These are phyloP conservation scores for Penicillium freii DNA, from an alignment of 2,329 filamentous ascomycete species.

Conservation along the genomic window DNA sequence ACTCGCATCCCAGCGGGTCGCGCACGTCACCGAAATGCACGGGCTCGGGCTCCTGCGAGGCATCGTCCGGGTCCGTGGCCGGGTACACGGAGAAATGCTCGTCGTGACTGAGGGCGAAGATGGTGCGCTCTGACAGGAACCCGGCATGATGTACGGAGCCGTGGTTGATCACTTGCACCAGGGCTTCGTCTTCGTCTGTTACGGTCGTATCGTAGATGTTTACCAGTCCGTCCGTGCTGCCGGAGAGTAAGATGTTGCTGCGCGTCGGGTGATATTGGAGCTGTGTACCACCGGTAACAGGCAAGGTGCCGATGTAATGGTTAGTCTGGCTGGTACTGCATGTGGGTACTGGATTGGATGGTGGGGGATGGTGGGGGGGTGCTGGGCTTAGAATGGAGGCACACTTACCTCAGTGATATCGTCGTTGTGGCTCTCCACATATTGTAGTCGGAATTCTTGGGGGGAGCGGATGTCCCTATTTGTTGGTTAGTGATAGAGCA, in stretches of 20 bases:
- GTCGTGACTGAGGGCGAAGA: conserved; percentile 62
- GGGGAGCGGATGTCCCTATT: conserved; percentile 47
- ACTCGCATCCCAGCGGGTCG: conserved; percentile 56
- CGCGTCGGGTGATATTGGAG: conserved; percentile 54
- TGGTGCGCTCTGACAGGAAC: conserved; percentile 53
- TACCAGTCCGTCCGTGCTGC: conserved; percentile 62
- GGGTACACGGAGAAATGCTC: conserved; percentile 61
- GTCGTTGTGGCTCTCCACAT: conserved; percentile 53
- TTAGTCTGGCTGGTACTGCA: conserved; percentile 12
- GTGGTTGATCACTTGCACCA: conserved; percentile 63
- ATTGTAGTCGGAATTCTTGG: conserved; percentile 36
- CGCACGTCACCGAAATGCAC: conserved; percentile 58
- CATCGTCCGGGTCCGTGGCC: conserved; percentile 50
- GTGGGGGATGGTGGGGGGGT: background rate
- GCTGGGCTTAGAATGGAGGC: conserved; percentile 11
- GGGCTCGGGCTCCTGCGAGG: conserved; percentile 45
- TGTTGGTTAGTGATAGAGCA: conserved; percentile 26
- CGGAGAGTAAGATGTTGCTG: conserved; percentile 56
- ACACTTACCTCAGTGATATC: conserved; percentile 57
- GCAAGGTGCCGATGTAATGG: conserved; percentile 2
- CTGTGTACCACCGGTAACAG: conserved; percentile 22
- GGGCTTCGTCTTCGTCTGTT: conserved; percentile 59
- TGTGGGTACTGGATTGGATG: background rate
- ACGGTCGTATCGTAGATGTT: conserved; percentile 61
- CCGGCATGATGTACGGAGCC: conserved; percentile 62